These are phyloP conservation scores for Ramaria sp. DNA, from an alignment of 768 basidiomycete species.

Conservation along the genomic window DNA sequence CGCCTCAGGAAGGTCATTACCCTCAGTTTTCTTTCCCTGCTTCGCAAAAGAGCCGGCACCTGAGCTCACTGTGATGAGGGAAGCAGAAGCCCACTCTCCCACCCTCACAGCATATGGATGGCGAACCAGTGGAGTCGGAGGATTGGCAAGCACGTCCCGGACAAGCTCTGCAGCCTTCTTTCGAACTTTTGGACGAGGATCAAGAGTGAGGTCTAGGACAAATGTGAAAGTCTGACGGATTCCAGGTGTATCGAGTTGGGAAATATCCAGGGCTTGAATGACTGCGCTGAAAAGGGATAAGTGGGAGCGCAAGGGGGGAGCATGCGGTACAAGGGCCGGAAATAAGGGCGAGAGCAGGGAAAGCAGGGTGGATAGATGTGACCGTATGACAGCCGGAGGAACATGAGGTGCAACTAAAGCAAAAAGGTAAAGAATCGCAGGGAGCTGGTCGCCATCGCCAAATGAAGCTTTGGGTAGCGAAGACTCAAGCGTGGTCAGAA, in stretches of 20 bases:
- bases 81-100: constrained; percentile 64
- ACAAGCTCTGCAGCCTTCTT: constrained; percentile 83
- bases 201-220: constrained; percentile 71
- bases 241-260: constrained; percentile 54
- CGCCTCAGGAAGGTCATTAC: constrained; percentile 48
- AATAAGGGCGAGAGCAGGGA: constrained; percentile 72
- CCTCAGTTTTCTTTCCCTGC: constrained; percentile 38
- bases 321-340: constrained; percentile 47
- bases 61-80: constrained; percentile 53
- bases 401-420: constrained; percentile 72
- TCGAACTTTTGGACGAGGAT: constrained; percentile 89
- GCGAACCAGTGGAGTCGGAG: constrained; percentile 60
- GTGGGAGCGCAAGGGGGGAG: constrained; percentile 80
- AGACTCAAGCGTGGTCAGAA: constrained; percentile 71
- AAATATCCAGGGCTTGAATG: constrained; percentile 57
- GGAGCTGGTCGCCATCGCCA: constrained; percentile 65
- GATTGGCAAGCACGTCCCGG: constrained; percentile 59
- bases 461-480: constrained; percentile 37
- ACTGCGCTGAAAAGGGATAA: constrained; percentile 64
- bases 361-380: constrained; percentile 62
- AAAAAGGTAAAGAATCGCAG: constrained; percentile 77
- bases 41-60: constrained; percentile 54
- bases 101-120: constrained; percentile 85
- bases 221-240: constrained; percentile 80
- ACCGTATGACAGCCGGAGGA: constrained; percentile 65